These are phyloP conservation scores for Shiraia bambusicola DNA, from an alignment of 2,329 filamentous ascomycete species.

Conservation along the genomic window DNA sequence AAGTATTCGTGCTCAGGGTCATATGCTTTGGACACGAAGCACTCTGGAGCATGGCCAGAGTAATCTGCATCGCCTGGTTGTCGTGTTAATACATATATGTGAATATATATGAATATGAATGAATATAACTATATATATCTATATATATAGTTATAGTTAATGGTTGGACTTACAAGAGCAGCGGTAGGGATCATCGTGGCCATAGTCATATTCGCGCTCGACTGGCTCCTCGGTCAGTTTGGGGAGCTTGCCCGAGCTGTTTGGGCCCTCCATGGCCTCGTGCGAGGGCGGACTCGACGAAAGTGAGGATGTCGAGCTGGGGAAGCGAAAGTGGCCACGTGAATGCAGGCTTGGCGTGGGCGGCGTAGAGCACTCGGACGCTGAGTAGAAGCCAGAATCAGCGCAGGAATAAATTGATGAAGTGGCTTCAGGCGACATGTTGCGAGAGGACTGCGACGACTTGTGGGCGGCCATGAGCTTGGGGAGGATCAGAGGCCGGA, in stretches of 20 bases:
- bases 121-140: conserved; percentile 6
- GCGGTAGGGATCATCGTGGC: conserved; percentile 50
- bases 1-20: conserved; percentile 64
- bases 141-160: too few species aligned
- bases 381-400: conserved; percentile 49
- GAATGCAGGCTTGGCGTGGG: conserved; percentile 69
- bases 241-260: conserved; percentile 67
- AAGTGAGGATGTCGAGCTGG: conserved; percentile 78
- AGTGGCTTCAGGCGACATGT: conserved; percentile 35
- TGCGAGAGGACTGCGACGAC: conserved; percentile 38
- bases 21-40: conserved; percentile 58
- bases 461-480: conserved; percentile 43
- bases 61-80: conserved; percentile 58
- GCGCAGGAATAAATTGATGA: conserved; percentile 37
- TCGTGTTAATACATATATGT: conserved; percentile 24
- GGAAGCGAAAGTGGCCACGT: conserved; percentile 63
- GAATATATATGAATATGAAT: background rate
- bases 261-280: conserved; percentile 59
- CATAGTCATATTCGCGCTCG: conserved; percentile 65
- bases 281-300: conserved; percentile 56
- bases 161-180: conserved; percentile 77
- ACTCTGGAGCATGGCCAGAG: conserved; percentile 55
- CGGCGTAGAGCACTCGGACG: conserved; percentile 69
- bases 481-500: conserved; percentile 44
- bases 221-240: conserved; percentile 83